These are phyloP conservation scores for Fusarium austroafricanum DNA, from an alignment of 2,329 filamentous ascomycete species.

Conservation along the genomic window DNA sequence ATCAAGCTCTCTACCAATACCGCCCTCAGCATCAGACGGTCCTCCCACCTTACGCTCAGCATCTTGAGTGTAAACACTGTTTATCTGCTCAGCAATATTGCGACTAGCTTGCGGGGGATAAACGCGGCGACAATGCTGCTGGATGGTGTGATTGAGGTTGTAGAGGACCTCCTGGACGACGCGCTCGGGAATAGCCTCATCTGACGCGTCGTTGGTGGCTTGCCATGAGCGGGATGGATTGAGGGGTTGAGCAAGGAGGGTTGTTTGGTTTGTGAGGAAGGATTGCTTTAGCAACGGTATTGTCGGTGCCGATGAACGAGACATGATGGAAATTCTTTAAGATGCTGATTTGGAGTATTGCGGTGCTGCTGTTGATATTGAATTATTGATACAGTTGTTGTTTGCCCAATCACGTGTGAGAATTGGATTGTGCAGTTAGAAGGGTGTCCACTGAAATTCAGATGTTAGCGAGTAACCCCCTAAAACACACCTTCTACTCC, in stretches of 20 bases:
- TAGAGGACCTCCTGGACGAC: slow-evolving; percentile 67
- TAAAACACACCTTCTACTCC: background rate
- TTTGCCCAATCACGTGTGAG: slow-evolving; percentile 29
- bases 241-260: slow-evolving; percentile 70
- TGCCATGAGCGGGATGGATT: slow-evolving; percentile 66
- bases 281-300: slow-evolving; percentile 71
- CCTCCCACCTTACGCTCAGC: slow-evolving; percentile 55
- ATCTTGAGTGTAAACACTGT: slow-evolving; percentile 68
- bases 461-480: background rate
- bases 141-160: slow-evolving; percentile 70
- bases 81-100: slow-evolving; percentile 79
- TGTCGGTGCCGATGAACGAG: slow-evolving; percentile 57
- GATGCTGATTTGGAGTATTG: background rate
- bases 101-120: slow-evolving; percentile 77
- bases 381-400: slow-evolving; percentile 10
- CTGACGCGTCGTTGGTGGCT: slow-evolving; percentile 57
- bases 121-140: slow-evolving; percentile 73
- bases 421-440: background rate
- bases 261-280: slow-evolving; percentile 73
- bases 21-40: slow-evolving; percentile 52
- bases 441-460: background rate
- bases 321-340: slow-evolving; percentile 8
- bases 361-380: background rate
- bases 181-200: slow-evolving; percentile 58
- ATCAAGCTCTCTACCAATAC: slow-evolving; percentile 57